These are phyloP conservation scores for Schizopora paradoxa DNA, from an alignment of 1,284 basidiomycete species.

Conservation along the genomic window DNA sequence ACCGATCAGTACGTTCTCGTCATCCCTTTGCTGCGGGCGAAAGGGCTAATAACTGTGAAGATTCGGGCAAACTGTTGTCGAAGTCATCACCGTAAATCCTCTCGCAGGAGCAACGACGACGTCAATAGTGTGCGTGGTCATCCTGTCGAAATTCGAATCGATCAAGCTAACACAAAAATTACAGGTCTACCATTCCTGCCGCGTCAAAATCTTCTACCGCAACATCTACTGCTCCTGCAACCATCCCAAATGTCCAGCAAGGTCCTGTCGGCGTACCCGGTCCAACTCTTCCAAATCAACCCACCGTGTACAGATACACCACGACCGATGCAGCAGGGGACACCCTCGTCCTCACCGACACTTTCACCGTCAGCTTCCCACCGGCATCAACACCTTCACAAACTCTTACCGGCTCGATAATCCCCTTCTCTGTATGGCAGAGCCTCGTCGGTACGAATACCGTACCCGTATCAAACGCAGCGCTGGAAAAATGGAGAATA, in stretches of 20 bases:
- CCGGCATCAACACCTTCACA: slow-evolving; percentile 29
- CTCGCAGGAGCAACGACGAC: slow-evolving; percentile 39
- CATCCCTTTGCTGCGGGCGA: slow-evolving; percentile 6
- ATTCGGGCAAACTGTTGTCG: slow-evolving; percentile 48
- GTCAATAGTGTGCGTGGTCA: slow-evolving; percentile 37
- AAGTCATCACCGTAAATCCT: slow-evolving; percentile 42
- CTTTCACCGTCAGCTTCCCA: slow-evolving; percentile 54
- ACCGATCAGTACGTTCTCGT: slow-evolving; percentile 37
- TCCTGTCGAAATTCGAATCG: slow-evolving; percentile 2
- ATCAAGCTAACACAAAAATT: slow-evolving; percentile 19
- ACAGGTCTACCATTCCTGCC: slow-evolving; percentile 27
- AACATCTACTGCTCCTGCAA: slow-evolving; percentile 19
- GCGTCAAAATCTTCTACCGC: slow-evolving; percentile 25
- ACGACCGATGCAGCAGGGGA: slow-evolving; percentile 54
- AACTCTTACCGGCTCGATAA: slow-evolving; percentile 41
- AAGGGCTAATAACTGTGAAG: slow-evolving; percentile 28
- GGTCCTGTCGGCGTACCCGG: slow-evolving; percentile 58
- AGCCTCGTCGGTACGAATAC: slow-evolving; percentile 39
- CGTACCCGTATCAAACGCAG: slow-evolving; percentile 13
- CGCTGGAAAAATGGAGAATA: slow-evolving; percentile 4
- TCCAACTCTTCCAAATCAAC: slow-evolving; percentile 38
- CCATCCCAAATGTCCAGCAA: slow-evolving; percentile 22
- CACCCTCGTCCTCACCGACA: slow-evolving; percentile 38
- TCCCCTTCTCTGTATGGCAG: slow-evolving; percentile 50
- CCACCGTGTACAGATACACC: slow-evolving; percentile 54